Percentiles rank a stretch among this genome's conserved stretches.
These are phyloP conservation scores for Laetiporus sulphureus DNA, from an alignment of 1,284 basidiomycete species.

Conservation along the genomic window DNA sequence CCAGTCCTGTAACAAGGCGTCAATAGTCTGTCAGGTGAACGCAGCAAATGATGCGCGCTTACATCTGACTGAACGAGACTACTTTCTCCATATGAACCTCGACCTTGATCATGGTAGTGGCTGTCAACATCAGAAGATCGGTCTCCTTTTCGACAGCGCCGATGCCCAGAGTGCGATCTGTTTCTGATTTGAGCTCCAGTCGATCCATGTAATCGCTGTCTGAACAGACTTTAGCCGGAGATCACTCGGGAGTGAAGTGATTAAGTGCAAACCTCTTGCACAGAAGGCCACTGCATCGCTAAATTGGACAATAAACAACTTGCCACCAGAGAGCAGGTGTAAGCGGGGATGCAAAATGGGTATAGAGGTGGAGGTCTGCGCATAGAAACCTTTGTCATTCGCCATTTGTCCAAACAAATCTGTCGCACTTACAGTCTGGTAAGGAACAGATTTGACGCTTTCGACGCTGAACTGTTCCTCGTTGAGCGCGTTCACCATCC, in stretches of 20 bases:
- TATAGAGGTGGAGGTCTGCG: slow-evolving; percentile 54
- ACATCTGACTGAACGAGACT: slow-evolving; percentile 51
- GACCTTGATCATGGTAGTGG: slow-evolving; percentile 61
- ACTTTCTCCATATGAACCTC: slow-evolving; percentile 57
- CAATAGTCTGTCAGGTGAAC: background rate
- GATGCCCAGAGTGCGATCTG: slow-evolving; percentile 65
- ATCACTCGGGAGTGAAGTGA: background rate
- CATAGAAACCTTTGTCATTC: too few species aligned
- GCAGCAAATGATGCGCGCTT: slow-evolving; percentile 20
- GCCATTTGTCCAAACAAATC: background rate
- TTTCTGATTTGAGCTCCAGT: slow-evolving; percentile 59
- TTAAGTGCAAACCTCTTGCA: slow-evolving; percentile 41
- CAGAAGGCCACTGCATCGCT: slow-evolving; percentile 73
- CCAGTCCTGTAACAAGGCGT: slow-evolving; percentile 38
- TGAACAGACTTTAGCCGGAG: slow-evolving; percentile 26
- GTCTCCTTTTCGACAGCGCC: slow-evolving; percentile 46
- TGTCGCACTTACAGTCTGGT: slow-evolving; percentile 54
- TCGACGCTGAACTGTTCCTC: slow-evolving; percentile 43
- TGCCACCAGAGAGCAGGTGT: slow-evolving; percentile 48
- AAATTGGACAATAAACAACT: slow-evolving; percentile 59
- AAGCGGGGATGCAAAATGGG: slow-evolving; percentile 67
- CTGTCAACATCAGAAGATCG: slow-evolving; percentile 56
- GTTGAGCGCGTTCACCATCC: slow-evolving; percentile 34
- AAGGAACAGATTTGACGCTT: slow-evolving; percentile 61
- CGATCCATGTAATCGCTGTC: slow-evolving; percentile 68